Percentiles rank a stretch among this genome's conserved stretches.
Evolutionary conservation across 768 basidiomycete genomes (phyloP).

Genomic region (Mycena belliarum): DNA sequence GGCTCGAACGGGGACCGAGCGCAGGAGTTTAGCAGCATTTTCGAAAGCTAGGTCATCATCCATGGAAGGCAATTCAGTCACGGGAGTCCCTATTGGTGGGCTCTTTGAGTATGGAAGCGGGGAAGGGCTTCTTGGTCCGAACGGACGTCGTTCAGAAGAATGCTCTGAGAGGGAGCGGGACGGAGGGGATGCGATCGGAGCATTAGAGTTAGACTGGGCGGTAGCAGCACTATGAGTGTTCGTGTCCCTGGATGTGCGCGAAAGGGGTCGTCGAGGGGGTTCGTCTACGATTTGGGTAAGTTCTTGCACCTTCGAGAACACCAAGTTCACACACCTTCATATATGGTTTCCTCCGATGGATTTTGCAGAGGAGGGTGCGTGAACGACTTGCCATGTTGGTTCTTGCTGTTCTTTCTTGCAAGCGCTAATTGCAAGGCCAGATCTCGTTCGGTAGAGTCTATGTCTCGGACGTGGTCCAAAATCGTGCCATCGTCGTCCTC

Average conservation of each 20-base stretch:
- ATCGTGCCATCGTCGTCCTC: slow-evolving; percentile 49
- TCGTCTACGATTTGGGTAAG: slow-evolving; percentile 48
- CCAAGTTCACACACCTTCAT: slow-evolving; percentile 62
- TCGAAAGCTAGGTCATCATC: slow-evolving; percentile 51
- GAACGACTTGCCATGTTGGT: slow-evolving; percentile 56
- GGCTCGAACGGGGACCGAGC: slow-evolving; percentile 29
- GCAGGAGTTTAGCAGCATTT: slow-evolving; percentile 28
- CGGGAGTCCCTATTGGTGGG: slow-evolving; percentile 31
- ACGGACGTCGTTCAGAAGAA: slow-evolving; percentile 59
- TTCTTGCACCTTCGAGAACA: slow-evolving; percentile 11
- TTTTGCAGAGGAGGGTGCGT: slow-evolving; percentile 42
- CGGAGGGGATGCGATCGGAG: slow-evolving; percentile 35
- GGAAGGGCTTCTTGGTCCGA: slow-evolving; percentile 77
- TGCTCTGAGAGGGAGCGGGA: slow-evolving; percentile 49
- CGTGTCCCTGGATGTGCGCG: slow-evolving; percentile 50
- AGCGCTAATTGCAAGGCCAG: slow-evolving; percentile 77
- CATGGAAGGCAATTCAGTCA: slow-evolving; percentile 40
- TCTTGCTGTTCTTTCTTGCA: slow-evolving; percentile 82
- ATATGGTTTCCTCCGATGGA: slow-evolving; percentile 67
- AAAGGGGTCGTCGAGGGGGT: slow-evolving; percentile 59
- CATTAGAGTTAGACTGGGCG: slow-evolving; percentile 46
- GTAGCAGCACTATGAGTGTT: slow-evolving; percentile 43
- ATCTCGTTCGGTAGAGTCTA: slow-evolving; percentile 75
- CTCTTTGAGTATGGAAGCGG: slow-evolving; percentile 56
- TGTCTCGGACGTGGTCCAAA: slow-evolving; percentile 35